phyloP scores from a whole-genome alignment of 2,329 filamentous ascomycete species.

The Xylariales sp. region DNA sequence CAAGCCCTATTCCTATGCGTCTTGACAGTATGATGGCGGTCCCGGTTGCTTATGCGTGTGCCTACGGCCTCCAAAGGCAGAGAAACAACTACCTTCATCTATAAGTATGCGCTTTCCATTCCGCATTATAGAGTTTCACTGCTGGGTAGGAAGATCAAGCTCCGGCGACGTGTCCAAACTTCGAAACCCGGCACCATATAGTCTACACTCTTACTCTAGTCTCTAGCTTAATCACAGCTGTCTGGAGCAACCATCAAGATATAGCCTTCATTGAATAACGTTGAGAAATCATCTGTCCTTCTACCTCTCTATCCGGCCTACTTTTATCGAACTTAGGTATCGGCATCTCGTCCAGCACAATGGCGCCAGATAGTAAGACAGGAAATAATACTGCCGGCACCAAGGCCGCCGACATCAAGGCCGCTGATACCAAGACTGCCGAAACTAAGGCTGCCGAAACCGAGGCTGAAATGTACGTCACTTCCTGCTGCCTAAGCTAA shows the following conservation, averaged over 20 bases:
- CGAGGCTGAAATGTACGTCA: neutral
- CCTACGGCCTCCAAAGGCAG: neutral
- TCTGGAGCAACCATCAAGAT: neutral
- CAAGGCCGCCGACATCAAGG: neutral
- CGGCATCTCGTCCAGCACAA: neutral
- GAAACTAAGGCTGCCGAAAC: neutral
- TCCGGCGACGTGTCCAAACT: neutral
- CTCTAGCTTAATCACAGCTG: neutral
- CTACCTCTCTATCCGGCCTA: neutral
- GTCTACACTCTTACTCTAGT: neutral
- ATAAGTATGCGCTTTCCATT: neutral
- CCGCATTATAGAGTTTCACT: neutral
- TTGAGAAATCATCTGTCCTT: neutral
- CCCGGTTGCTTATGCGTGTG: neutral
- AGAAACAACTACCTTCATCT: neutral
- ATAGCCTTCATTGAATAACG: neutral
- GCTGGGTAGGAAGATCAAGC: neutral
- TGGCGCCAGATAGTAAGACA: neutral
- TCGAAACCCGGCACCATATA: neutral
- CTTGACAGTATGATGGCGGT: neutral
- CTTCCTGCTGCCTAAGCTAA: neutral
- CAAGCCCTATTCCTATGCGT: neutral
- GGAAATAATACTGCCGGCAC: neutral
- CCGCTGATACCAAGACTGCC: neutral
- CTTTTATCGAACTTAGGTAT: neutral